Conservation (phyloP, 768 basidiomycete species). For the Psilocybe azurescens region DNA sequence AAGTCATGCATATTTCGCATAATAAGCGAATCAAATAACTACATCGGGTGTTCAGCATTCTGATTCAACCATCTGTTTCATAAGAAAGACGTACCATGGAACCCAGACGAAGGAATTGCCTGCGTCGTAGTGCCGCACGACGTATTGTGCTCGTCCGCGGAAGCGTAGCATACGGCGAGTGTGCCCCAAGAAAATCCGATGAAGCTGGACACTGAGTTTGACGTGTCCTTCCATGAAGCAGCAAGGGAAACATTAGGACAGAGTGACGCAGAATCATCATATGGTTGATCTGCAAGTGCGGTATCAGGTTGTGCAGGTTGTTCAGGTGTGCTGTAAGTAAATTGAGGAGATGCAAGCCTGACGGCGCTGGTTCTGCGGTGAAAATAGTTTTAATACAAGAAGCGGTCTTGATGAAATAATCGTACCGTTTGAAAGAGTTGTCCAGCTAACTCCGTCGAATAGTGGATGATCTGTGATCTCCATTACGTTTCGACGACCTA, state of each 20-base stretch:
- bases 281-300: no score
- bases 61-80: not conserved
- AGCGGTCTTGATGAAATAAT: no score
- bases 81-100: conserved; percentile 12
- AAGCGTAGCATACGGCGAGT: no score
- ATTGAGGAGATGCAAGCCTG: no score
- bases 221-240: no score
- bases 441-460: conserved; percentile 64
- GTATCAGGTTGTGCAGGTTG: conserved; percentile 25
- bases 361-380: no score
- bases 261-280: conserved; percentile 36
- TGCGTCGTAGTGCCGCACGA: no score
- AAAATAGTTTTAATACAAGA: no score
- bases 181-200: no score
- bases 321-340: conserved; percentile 59
- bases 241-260: conserved; percentile 81
- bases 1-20: conserved; percentile 35
- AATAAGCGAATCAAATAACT: conserved; percentile 29
- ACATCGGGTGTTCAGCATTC: not conserved
- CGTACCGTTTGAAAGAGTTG: conserved; percentile 55
- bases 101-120: not conserved
- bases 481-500: conserved; percentile 62
- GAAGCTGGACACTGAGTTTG: no score
- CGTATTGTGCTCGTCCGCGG: no score
- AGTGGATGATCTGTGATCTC: conserved; percentile 73